Conservation (phyloP, 169 alveolate species). For the Plasmodium blacklocki region DNA sequence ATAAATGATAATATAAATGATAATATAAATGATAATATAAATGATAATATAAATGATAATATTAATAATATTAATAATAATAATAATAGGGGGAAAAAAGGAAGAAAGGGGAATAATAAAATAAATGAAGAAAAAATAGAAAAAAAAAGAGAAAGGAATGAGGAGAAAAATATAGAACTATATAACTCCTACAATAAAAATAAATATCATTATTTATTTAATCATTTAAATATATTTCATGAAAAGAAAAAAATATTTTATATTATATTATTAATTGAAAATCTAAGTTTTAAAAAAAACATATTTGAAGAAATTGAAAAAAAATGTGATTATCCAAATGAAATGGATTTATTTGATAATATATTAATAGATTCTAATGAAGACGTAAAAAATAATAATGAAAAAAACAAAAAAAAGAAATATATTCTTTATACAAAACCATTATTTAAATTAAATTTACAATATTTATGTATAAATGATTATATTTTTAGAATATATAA, state of each 20-base stretch:
- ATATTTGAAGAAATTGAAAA: constrained; percentile 70
- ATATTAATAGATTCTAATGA: constrained; percentile 65
- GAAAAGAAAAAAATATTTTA: constrained; percentile 45
- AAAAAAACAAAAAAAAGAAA: constrained; percentile 25
- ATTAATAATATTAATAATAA: not conserved
- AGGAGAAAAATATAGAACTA: not conserved
- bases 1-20: not conserved
- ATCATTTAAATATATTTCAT: constrained; percentile 9
- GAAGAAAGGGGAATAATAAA: constrained; percentile 3
- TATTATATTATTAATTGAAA: constrained; percentile 52
- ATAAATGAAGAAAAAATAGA: not conserved
- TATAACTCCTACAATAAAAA: too few relatives aligned
- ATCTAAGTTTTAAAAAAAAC: constrained; percentile 59
- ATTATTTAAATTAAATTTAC: constrained; percentile 92
- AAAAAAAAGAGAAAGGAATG: not conserved
- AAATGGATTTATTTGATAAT: constrained; percentile 67
- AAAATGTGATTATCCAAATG: constrained; percentile 76
- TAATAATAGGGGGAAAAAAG: too few relatives aligned
- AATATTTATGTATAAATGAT: constrained; percentile 92
- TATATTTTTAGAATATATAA: constrained; percentile 91
- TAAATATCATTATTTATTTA: constrained; percentile 1
- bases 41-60: not conserved
- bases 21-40: not conserved
- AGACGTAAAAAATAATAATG: constrained; percentile 15
- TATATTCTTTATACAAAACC: constrained; percentile 78